Evolutionary conservation across 2,329 filamentous ascomycete species (phyloP).

Genomic region (Trichoderma pleuroti): DNA sequence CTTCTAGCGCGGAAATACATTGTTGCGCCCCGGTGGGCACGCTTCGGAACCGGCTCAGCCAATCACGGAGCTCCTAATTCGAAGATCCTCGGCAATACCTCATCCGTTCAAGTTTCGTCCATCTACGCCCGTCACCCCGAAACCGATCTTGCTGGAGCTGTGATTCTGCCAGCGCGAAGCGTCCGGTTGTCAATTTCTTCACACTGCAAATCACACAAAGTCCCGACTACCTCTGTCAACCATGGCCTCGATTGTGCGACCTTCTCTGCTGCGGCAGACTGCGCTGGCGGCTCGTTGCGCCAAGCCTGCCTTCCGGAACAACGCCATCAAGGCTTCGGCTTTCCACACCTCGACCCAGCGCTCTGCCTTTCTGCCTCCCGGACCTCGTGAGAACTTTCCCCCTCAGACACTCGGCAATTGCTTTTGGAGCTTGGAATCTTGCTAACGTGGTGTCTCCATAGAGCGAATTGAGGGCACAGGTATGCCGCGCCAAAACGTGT

Average conservation of each 20-base stretch:
- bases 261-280: constrained; percentile 54
- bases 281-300: constrained; percentile 37
- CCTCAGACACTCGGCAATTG: neutral
- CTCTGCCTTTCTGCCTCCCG: constrained; percentile 78
- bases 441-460: constrained; percentile 47
- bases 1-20: constrained; percentile 22
- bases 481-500: constrained; percentile 40
- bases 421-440: neutral
- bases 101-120: constrained; percentile 13
- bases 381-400: constrained; percentile 67
- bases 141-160: neutral
- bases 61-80: constrained; percentile 21
- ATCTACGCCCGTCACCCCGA: constrained; percentile 13
- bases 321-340: constrained; percentile 60
- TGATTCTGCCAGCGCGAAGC: constrained; percentile 10
- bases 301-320: constrained; percentile 32
- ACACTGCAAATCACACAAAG: neutral
- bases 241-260: constrained; percentile 57
- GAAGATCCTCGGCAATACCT: constrained; percentile 21
- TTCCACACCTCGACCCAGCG: constrained; percentile 80
- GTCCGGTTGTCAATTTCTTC: neutral
- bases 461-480: constrained; percentile 72
- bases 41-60: constrained; percentile 16
- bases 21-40: constrained; percentile 29
- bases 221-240: neutral